These are phyloP conservation scores for Dendrobium officinale DNA, from an alignment of 106 monocot species.

Conservation along the genomic window DNA sequence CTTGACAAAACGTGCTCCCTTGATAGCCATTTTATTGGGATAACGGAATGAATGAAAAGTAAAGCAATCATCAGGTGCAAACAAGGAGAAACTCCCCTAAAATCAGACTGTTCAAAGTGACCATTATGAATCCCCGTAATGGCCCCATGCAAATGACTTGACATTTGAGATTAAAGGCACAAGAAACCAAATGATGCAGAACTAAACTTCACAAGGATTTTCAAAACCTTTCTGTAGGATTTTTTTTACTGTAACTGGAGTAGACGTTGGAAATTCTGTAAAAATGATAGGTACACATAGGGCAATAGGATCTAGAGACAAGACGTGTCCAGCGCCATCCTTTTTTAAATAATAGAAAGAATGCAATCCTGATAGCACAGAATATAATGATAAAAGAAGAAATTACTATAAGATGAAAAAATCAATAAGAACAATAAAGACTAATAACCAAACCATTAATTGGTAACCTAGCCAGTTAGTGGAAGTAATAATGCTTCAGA, in stretches of 20 bases:
- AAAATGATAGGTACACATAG: not conserved
- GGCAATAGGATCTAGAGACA: conserved; percentile 1
- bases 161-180: conserved; percentile 50
- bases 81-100: conserved; percentile 67
- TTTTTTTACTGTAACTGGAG: conserved; percentile 10
- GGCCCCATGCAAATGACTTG: conserved; percentile 75
- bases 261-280: conserved; percentile 12
- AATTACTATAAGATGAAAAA: not conserved
- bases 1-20: conserved; percentile 6
- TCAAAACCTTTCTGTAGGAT: conserved; percentile 7
- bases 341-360: conserved; percentile 10
- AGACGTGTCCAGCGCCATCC: conserved; percentile 11
- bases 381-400: not conserved
- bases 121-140: conserved; percentile 47
- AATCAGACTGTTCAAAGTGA: conserved; percentile 33
- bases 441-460: not conserved
- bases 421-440: not conserved
- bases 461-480: conserved; percentile 34
- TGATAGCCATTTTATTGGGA: conserved; percentile 7
- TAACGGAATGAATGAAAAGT: conserved; percentile 57
- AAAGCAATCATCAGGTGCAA: conserved; percentile 41
- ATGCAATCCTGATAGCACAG: conserved; percentile 7
- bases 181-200: conserved; percentile 19
- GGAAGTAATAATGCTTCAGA: conserved; percentile 61
- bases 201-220: conserved; percentile 5